Evolutionary conservation across 2,329 filamentous ascomycete genomes (phyloP), one percentile per base, ranked within the genome.

Genomic region (Pezicula rhizophila): DNA sequence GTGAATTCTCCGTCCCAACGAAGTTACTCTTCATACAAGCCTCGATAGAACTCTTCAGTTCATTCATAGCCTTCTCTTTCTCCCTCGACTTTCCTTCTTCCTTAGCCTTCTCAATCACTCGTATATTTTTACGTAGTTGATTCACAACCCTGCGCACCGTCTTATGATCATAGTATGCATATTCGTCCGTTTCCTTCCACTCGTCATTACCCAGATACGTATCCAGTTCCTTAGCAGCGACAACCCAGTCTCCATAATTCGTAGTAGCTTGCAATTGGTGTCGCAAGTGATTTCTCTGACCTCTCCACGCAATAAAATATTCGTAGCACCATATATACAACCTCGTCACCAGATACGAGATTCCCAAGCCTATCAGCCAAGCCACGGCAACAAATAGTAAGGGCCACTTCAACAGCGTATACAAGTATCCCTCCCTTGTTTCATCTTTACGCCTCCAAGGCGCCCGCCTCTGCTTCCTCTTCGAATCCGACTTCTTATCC

Each of bases 1-100:
- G 80, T 8, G 92, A 83, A 60, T 96, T 97, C 67, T 99, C 93
- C 12, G 96, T 84, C 0, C 93, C 93, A 15, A 89, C 89, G 68
- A 97, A 99, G 64, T 99, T 97, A 68, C 91, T 95, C 77, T 96
- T 99, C 59, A 96, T 86, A 64, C 91, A 97, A 12, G 88, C 89
- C 70, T 96, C 89, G 17, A 95, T 73, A 51, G 97, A 69, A 1
- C 78, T 77, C 53, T 83, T 85, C 47, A 99, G 74, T 47, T 93
- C 89, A 54, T 92, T 85, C 2, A 89, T 73, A 0, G 84, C 76
- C 50, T 77, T 72, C 64, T 67, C 76, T 50, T 77, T 72, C 64
- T 67, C 65, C 4, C 62, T 62, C 33, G 71, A 70, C 11, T 26
- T 58, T 50, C n/a, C 67, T 58, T 77, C 69, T 31, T 63, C 63